Evolutionary conservation across 345 rosid species (phyloP).

Genomic region (Arabis hirsuta): DNA sequence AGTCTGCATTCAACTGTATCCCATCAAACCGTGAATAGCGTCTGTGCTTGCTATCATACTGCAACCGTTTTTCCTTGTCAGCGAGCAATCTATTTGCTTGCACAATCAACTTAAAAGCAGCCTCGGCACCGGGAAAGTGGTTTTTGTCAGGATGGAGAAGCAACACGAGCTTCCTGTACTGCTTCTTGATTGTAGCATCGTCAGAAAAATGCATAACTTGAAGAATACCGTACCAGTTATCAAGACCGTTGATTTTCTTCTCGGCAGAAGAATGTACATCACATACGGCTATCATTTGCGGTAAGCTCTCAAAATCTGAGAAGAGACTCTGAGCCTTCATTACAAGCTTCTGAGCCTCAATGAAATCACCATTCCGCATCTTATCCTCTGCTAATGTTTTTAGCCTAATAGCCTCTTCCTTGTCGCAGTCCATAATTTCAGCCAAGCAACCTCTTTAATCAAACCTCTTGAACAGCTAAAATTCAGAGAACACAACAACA

Average conservation of each 20-base stretch:
- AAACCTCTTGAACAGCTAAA: constrained; percentile 3
- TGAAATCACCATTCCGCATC: constrained; percentile 63
- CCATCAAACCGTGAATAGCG: constrained; percentile 34
- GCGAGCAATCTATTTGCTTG: constrained; percentile 73
- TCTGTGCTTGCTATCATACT: constrained; percentile 61
- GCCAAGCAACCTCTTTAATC: background rate
- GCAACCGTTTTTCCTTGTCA: constrained; percentile 55
- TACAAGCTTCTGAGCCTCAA: constrained; percentile 59
- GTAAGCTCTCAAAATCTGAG: constrained; percentile 65
- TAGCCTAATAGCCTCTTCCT: constrained; percentile 85
- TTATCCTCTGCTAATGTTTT: constrained; percentile 64
- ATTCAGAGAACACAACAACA: background rate
- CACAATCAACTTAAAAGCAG: constrained; percentile 88
- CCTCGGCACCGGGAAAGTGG: constrained; percentile 81
- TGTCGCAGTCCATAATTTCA: constrained; percentile 74
- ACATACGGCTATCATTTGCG: constrained; percentile 70
- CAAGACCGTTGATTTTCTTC: constrained; percentile 55
- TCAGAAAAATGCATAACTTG: constrained; percentile 60
- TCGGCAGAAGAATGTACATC: constrained; percentile 74
- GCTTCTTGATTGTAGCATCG: constrained; percentile 71
- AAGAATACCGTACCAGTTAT: constrained; percentile 90
- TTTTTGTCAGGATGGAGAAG: constrained; percentile 94
- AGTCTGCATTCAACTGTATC: constrained; percentile 43
- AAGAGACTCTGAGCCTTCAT: constrained; percentile 69
- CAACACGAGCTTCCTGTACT: constrained; percentile 78